Conservation (phyloP, 495 filamentous ascomycete genomes). For the Friedmanniomyces endolithicus region DNA sequence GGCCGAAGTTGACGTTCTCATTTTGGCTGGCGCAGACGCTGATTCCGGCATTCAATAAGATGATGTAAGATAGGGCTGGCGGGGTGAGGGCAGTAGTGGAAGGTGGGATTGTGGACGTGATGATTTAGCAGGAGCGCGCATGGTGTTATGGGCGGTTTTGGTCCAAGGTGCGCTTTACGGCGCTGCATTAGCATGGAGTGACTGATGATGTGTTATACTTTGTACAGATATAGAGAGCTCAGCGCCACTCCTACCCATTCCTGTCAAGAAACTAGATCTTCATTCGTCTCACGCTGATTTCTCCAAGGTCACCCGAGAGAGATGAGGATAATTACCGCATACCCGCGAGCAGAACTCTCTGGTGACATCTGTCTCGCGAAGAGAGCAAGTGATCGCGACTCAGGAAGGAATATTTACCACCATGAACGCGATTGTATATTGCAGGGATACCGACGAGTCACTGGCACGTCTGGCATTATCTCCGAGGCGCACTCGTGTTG, state of each 20-base stretch:
- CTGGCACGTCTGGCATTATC: background rate
- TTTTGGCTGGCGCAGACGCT: conserved; percentile 73
- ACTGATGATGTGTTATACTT: background rate
- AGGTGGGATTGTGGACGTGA: background rate
- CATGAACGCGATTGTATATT: too few relatives aligned
- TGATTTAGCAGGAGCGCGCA: background rate
- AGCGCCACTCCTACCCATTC: background rate
- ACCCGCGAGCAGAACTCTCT: too few relatives aligned
- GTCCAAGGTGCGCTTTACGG: background rate
- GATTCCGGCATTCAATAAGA: conserved; percentile 13
- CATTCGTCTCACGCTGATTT: too few relatives aligned
- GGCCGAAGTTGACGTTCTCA: conserved; percentile 95
- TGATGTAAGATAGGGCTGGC: background rate
- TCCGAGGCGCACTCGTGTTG: background rate
- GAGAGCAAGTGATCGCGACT: too few relatives aligned
- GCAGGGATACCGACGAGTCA: too few relatives aligned
- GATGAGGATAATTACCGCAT: too few relatives aligned
- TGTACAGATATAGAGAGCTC: background rate
- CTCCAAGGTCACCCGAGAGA: too few relatives aligned
- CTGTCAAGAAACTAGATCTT: too few relatives aligned
- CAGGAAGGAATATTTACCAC: too few relatives aligned
- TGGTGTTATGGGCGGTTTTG: background rate
- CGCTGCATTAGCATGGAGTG: background rate
- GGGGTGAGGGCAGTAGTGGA: too few relatives aligned
- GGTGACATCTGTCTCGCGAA: too few relatives aligned